A percentile compares a stretch with the other conserved stretches of the same genome.
These are phyloP conservation scores for Trifolium subterraneum DNA, from an alignment of 306 rosid species.

Conservation along the genomic window DNA sequence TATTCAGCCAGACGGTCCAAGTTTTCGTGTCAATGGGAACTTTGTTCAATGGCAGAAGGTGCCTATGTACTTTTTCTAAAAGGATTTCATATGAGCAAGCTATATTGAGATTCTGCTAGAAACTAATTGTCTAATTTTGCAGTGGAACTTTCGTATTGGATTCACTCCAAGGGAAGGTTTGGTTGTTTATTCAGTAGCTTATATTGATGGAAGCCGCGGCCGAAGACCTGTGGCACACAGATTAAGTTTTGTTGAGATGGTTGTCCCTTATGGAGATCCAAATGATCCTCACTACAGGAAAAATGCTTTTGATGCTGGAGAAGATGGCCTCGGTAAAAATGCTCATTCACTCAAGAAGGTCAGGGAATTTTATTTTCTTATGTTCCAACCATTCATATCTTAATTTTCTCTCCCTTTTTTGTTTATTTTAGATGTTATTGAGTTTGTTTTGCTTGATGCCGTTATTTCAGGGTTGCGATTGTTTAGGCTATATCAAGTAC, in stretches of 20 bases:
- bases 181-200: conserved; percentile 72
- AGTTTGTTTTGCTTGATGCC: conserved; percentile 27
- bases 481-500: conserved; percentile 78
- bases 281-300: conserved; percentile 87
- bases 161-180: conserved; percentile 81
- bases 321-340: conserved; percentile 84
- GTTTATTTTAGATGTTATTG: conserved; percentile 31
- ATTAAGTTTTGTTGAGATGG: conserved; percentile 86
- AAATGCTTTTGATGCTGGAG: conserved; percentile 90
- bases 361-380: conserved; percentile 12
- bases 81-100: conserved; percentile 13
- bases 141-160: conserved; percentile 88
- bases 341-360: conserved; percentile 90
- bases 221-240: conserved; percentile 81
- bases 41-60: conserved; percentile 87
- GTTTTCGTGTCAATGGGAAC: conserved; percentile 77
- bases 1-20: conserved; percentile 82
- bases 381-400: not conserved
- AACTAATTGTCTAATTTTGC: conserved; percentile 46
- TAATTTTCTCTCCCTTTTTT: conserved; percentile 12
- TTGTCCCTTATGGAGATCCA: conserved; percentile 88
- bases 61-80: conserved; percentile 19
- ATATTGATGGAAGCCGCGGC: conserved; percentile 77
- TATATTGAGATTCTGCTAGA: conserved; percentile 6
- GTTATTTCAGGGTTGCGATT: conserved; percentile 77